Conservation (phyloP, 306 rosid genomes). For the Castanea sativa region DNA sequence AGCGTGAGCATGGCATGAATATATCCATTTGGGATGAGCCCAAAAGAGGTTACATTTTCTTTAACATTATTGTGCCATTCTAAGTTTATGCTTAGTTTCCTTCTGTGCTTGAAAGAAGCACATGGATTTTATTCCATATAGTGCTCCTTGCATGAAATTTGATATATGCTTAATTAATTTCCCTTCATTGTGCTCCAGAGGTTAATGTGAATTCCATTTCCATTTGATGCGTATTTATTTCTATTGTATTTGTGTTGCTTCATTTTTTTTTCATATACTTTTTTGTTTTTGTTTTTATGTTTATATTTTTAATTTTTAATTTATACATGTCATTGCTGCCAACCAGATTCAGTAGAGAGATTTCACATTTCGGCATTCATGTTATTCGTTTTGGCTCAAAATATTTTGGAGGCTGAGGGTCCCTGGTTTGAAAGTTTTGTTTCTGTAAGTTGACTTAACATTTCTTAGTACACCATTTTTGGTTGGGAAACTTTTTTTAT, state of each 20-base stretch:
- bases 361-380: conserved; percentile 92
- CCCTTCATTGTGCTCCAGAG: neutral
- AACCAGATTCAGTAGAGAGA: conserved; percentile 93
- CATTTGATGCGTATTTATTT: conserved; percentile 4
- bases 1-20: neutral
- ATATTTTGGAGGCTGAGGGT: conserved; percentile 97
- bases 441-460: conserved; percentile 53
- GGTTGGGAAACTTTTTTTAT: neutral
- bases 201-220: conserved; percentile 2
- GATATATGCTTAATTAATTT: neutral
- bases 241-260: neutral
- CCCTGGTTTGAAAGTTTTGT: conserved; percentile 92
- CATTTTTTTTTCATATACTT: neutral
- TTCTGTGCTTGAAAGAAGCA: neutral
- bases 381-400: conserved; percentile 94
- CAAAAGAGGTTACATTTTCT: neutral
- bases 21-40: neutral
- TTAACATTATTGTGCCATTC: neutral
- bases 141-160: neutral
- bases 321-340: conserved; percentile 17
- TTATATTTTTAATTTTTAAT: neutral
- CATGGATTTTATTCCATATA: neutral
- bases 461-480: neutral
- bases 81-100: neutral
- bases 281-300: neutral